Evolutionary conservation across 1,284 basidiomycete species (phyloP).

Genomic region (Mrakiaceae sp.): DNA sequence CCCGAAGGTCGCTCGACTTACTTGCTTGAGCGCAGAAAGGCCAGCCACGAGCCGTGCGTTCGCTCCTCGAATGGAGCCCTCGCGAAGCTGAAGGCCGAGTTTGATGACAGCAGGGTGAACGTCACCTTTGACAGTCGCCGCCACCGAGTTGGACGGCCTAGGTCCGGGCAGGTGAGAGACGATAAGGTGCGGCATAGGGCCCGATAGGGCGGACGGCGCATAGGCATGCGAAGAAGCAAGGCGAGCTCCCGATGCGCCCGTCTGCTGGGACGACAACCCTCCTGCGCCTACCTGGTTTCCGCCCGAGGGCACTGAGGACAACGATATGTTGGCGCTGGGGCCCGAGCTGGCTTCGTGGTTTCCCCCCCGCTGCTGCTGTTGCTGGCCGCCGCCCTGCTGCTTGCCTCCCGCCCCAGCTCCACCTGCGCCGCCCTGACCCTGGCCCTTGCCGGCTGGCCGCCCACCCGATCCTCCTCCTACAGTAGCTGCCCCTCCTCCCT

Average conservation of each 20-base stretch:
- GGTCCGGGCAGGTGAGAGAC: slow-evolving; percentile 12
- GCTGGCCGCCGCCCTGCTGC: not conserved
- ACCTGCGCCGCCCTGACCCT: not conserved
- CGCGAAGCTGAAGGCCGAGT: slow-evolving; percentile 67
- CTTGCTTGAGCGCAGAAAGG: slow-evolving; percentile 68
- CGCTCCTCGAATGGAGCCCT: slow-evolving; percentile 74
- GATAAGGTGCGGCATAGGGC: slow-evolving; percentile 15
- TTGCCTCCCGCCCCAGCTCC: not conserved
- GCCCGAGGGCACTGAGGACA: not conserved
- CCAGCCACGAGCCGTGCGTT: slow-evolving; percentile 85
- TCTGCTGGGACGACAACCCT: not conserved
- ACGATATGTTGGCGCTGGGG: not conserved
- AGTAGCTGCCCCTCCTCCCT: not conserved
- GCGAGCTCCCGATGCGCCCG: not conserved
- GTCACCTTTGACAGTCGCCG: slow-evolving; percentile 6
- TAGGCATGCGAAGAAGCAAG: not conserved
- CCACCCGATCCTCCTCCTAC: not conserved
- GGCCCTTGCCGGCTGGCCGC: not conserved
- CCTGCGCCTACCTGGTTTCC: not conserved
- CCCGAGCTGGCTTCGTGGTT: not conserved
- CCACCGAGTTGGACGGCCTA: not conserved
- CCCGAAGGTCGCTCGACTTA: slow-evolving; percentile 33
- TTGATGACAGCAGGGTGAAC: slow-evolving; percentile 66
- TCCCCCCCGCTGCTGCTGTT: not conserved
- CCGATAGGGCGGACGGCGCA: not conserved